Base-by-base conservation (phyloP, 2,329 filamentous ascomycete species). In the Ceratocystis harringtonii region DNA sequence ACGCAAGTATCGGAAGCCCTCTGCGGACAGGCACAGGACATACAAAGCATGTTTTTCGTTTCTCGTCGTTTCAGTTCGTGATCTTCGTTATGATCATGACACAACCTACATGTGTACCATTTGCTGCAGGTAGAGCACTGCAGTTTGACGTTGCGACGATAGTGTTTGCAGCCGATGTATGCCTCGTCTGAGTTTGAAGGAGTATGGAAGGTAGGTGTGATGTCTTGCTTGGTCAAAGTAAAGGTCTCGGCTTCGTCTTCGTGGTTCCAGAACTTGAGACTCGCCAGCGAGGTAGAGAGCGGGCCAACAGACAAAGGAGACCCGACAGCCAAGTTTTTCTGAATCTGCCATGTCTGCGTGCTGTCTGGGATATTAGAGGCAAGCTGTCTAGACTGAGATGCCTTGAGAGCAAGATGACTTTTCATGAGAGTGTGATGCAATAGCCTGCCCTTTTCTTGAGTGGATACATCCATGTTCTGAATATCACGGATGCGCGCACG, bases 41-140 rank as follows among this genome's bases (percentile, higher is more conserved):
- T 99, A 74, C 94, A 99, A 5, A 99, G 81, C 94, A 99, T 99
- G 71, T 96, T 88, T 74, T 87, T 87, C 6, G 92, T 99, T 70
- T 89, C 88, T 70, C 85, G 86, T 63, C 94, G 84, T 70, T 92
- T 84, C 66, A 99, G 78, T 67, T 78, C 80, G 73, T 96, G 90
- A 70, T 90, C 85, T 71, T 96, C 90, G 7, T 78, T 82, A 61
- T 85, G 83, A 73, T 99, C 91, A 72, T 99, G 94, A 72, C 94
- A 99, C 72, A 97, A 87, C 19, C 94, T 87, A 73, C 94, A 99
- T 0, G 92, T 89, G 72, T 96, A 95, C 94, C 94, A 99, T 71
- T 83, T 86, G 70, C 87, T 84, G 76, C 94, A 99, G 30, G 88
- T 87, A 69, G 84, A 90, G 74, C 94, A 99, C 76, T 99, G 92